phyloP scores from a whole-genome alignment of 2,329 filamentous ascomycete species.

The Diaporthe sp. region DNA sequence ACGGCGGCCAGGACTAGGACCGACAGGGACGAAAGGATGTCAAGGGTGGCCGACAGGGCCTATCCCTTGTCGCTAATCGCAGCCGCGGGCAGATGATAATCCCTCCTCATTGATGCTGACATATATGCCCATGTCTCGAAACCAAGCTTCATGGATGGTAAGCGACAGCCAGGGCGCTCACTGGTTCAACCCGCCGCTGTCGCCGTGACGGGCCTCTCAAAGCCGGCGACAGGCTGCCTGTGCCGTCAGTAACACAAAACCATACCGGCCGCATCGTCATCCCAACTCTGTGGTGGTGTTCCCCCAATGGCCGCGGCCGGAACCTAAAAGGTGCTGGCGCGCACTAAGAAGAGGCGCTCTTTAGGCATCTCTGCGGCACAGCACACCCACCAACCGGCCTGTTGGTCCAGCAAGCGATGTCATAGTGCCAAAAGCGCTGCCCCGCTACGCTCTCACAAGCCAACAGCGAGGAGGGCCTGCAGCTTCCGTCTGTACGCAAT shows the following conservation, averaged over 20 bases:
- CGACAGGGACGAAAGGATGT: slow-evolving; percentile 17
- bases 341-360: slow-evolving; percentile 10
- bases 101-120: slow-evolving; percentile 4
- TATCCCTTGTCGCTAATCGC: slow-evolving; percentile 34
- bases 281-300: slow-evolving; percentile 21
- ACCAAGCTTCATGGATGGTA: slow-evolving; percentile 23
- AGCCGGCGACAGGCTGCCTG: slow-evolving; percentile 16
- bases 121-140: slow-evolving; percentile 15
- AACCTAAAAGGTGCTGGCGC: slow-evolving; percentile 18
- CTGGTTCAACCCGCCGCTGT: slow-evolving; percentile 16
- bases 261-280: slow-evolving; percentile 30
- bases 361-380: slow-evolving; percentile 34
- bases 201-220: background rate
- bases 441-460: slow-evolving; percentile 23
- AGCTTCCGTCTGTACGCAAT: slow-evolving; percentile 19
- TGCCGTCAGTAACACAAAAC: slow-evolving; percentile 26
- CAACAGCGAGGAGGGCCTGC: background rate
- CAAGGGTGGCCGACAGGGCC: slow-evolving; percentile 21
- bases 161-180: slow-evolving; percentile 19
- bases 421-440: slow-evolving; percentile 29
- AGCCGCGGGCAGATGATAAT: slow-evolving; percentile 37
- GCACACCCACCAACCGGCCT: slow-evolving; percentile 30
- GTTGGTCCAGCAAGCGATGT: slow-evolving; percentile 35
- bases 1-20: slow-evolving; percentile 33
- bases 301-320: background rate